Base-by-base conservation (phyloP, 345 rosid species). In the Salix koriyanagi region DNA sequence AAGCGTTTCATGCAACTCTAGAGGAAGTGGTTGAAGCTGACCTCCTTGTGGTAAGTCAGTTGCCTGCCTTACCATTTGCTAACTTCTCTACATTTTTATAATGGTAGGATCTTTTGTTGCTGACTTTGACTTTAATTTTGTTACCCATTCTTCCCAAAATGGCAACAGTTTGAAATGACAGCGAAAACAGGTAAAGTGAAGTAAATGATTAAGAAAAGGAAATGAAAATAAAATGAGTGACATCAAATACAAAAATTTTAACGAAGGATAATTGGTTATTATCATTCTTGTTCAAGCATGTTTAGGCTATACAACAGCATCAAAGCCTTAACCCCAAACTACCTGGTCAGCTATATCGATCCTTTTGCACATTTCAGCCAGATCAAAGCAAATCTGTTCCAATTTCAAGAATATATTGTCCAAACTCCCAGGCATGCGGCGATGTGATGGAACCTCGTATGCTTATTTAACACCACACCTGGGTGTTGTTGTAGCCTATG, bases 1-100 rank as follows among this genome's bases (percentile, higher is more conserved):
- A 93, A 88, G 99, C 99, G 65, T 95, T 95, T 82, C 92, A 89
- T 75, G 97, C 99, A 62, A 91, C 99, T 50, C 81, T 96, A 80
- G 99, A 96, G 83, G 98, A 96, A 86, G 97, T 90, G 62, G 93
- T 85, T 61, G 98, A 93, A 84, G 98, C 98, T 74, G 97, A 93
- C 85, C 87, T 95, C 72, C 94, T 95, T 71, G 86, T 95, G 88
- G 98, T 95, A 90, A 82, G 81, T 56, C 76, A 2, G 74, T n/a
- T 76, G 13, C 16, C 64, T 67, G 39, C 23, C 32, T 36, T 79
- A 28, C n/a, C 39, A 37, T 73, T 46, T 46, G 28, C 48, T 44
- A 39, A 23, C 16, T 7, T 64, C 56, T 44, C 16, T 7, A 39
- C 13, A 2, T 56, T 68, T 74, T 32, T 52, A 16, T 6, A 44